Conservation (phyloP, 2,329 filamentous ascomycete genomes). For the Ascochyta koolunga region DNA sequence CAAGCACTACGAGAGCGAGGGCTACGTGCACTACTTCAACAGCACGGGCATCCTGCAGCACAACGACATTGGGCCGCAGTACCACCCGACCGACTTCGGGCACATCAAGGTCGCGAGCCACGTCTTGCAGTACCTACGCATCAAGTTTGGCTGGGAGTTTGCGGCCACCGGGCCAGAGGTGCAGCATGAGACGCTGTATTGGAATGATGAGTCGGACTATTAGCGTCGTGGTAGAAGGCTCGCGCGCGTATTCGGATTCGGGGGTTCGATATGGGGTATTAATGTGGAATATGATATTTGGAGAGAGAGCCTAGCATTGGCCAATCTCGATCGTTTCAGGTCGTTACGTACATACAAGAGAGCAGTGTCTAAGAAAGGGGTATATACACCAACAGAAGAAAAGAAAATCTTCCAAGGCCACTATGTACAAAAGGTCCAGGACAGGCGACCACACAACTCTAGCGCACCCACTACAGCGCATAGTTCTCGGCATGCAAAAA, state of each 20-base stretch:
- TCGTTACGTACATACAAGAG: conserved; percentile 20
- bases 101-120: conserved; percentile 67
- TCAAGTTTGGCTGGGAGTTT: conserved; percentile 63
- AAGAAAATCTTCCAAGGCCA: conserved; percentile 9
- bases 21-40: conserved; percentile 67
- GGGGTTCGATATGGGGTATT: too few relatives aligned
- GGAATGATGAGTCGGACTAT: conserved; percentile 23
- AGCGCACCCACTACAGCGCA: conserved; percentile 70
- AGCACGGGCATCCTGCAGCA: conserved; percentile 66
- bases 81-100: conserved; percentile 66
- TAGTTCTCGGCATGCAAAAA: conserved; percentile 97
- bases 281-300: background rate
- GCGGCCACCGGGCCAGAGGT: conserved; percentile 62
- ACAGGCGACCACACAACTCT: background rate
- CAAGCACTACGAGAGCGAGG: conserved; percentile 57
- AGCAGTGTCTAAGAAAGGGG: conserved; percentile 20
- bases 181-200: conserved; percentile 41
- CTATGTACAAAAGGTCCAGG: conserved; percentile 34
- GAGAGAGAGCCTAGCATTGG: background rate
- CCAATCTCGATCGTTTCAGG: background rate
- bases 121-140: conserved; percentile 62
- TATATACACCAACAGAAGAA: conserved; percentile 20
- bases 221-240: background rate
- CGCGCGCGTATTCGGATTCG: background rate
- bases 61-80: conserved; percentile 64